Base-by-base conservation (phyloP, 2,329 filamentous ascomycete genomes). In the Claviceps paspali region DNA sequence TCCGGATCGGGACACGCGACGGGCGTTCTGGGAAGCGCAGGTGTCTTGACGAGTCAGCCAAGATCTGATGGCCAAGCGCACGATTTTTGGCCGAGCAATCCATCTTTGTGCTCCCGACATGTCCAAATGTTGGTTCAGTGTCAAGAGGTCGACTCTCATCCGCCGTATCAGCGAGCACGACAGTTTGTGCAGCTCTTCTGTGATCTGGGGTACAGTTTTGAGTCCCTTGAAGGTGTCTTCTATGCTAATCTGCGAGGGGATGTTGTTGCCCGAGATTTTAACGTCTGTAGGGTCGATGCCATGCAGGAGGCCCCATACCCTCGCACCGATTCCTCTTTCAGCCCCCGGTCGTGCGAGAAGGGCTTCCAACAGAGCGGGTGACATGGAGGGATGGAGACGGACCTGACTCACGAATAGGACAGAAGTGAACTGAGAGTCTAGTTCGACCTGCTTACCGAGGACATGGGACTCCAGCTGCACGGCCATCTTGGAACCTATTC, bases 241-340 rank as follows among this genome's bases (percentile, higher is more conserved):
- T 44, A 96, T 91, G 55, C 84, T 91, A 52, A 96, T 92, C 56
- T 95, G 87, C 1, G 75, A 76, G 0, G 88, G 88, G 2, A 92
- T 59, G 31, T 76, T 59, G 31, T 76, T 71, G 46, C 73, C 73
- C 2, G 76, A 80, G 43, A 76, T 67, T 35, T 76, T 75, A 14
- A 96, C 85, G 41, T 83, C 76, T 1, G 70, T 67, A 36, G 76
- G 61, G 53, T 96, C 88, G 21, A 85, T 66, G 5, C 87, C 88
- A 53, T 95, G 79, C 2, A 96, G 61, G 6, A 94, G 63, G 14
- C 63, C 66, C 85, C 85, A 96, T 3, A 86, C 62, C 46, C 75
- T 79, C 24, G 62, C 54, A 1, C 85, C 84, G 36, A 86, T 75
- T 21, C 80, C 82, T 47, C 71, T 74, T 40, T 81, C 75, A 2